Conservation (phyloP, 768 basidiomycete genomes). For the Boletus patriciae region DNA sequence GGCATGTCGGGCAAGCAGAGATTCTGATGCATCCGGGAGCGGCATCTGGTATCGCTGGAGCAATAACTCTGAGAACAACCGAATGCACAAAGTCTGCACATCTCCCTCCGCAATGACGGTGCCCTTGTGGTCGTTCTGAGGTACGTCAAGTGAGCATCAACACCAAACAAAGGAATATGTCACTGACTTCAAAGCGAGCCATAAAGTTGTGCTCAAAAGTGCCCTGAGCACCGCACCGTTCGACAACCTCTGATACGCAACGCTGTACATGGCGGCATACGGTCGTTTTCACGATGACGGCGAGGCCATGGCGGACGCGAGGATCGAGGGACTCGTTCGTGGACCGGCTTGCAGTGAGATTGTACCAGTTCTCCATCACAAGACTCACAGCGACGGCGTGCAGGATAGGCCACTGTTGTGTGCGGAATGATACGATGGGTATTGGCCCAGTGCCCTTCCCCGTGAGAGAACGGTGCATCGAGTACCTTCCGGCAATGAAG, state of each 20-base stretch:
- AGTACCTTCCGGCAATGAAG: constrained; percentile 58
- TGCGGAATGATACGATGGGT: constrained; percentile 62
- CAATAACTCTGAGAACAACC: constrained; percentile 59
- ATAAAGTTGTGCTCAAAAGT: constrained; percentile 65
- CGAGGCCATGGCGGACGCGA: neutral
- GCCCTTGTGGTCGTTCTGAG: constrained; percentile 40
- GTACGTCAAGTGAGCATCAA: constrained; percentile 13
- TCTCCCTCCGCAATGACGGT: constrained; percentile 60
- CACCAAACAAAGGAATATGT: neutral
- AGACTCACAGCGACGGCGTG: constrained; percentile 51
- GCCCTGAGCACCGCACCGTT: constrained; percentile 67
- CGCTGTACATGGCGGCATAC: constrained; percentile 47
- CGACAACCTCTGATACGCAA: constrained; percentile 52
- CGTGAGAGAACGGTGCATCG: constrained; percentile 51
- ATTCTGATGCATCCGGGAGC: constrained; percentile 41
- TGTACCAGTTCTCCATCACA: constrained; percentile 52
- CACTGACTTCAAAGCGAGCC: constrained; percentile 50
- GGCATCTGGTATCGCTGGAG: constrained; percentile 55
- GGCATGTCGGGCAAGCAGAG: constrained; percentile 55
- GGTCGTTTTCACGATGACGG: constrained; percentile 1
- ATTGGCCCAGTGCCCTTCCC: constrained; percentile 43
- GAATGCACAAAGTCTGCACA: constrained; percentile 51
- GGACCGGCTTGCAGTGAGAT: constrained; percentile 27
- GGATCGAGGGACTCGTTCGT: neutral
- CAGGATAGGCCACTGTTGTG: constrained; percentile 61